phyloP scores from a whole-genome alignment of 2,329 filamentous ascomycete genomes.

The Penicillium thymicola region DNA sequence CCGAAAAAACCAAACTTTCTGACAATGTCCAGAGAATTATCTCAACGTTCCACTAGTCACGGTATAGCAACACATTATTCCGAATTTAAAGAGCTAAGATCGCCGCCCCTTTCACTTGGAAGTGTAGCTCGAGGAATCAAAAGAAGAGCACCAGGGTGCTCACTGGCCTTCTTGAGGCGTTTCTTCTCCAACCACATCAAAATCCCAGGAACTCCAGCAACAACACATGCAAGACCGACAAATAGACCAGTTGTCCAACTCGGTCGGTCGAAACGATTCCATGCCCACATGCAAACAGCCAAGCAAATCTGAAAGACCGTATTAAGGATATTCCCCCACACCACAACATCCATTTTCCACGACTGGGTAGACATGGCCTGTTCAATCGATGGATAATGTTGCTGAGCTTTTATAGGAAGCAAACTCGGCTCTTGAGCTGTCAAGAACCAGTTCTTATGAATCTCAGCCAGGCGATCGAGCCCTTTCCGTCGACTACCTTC shows the following conservation, averaged over 20 bases:
- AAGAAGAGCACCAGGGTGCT: background rate
- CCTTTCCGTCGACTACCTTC: conserved; percentile 21
- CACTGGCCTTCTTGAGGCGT: background rate
- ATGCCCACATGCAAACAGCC: conserved; percentile 78
- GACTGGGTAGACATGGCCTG: conserved; percentile 60
- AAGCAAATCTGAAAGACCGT: conserved; percentile 73
- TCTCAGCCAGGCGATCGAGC: background rate
- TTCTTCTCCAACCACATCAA: conserved; percentile 2
- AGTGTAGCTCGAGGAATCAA: background rate
- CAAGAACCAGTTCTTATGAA: conserved; percentile 45
- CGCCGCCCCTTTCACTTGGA: no score
- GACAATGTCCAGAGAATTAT: background rate
- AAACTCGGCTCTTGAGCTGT: background rate
- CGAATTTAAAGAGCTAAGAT: background rate
- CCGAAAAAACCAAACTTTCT: background rate
- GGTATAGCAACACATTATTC: background rate
- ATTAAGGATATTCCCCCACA: conserved; percentile 76
- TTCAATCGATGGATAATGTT: background rate
- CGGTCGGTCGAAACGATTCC: conserved; percentile 70
- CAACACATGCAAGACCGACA: conserved; percentile 68
- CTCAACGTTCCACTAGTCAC: background rate
- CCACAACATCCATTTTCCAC: conserved; percentile 77
- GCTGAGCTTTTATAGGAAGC: background rate
- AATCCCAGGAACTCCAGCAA: conserved; percentile 37
- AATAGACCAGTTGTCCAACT: conserved; percentile 77